Conservation (phyloP, 768 basidiomycete species). For the Plicaturopsis crispa region DNA sequence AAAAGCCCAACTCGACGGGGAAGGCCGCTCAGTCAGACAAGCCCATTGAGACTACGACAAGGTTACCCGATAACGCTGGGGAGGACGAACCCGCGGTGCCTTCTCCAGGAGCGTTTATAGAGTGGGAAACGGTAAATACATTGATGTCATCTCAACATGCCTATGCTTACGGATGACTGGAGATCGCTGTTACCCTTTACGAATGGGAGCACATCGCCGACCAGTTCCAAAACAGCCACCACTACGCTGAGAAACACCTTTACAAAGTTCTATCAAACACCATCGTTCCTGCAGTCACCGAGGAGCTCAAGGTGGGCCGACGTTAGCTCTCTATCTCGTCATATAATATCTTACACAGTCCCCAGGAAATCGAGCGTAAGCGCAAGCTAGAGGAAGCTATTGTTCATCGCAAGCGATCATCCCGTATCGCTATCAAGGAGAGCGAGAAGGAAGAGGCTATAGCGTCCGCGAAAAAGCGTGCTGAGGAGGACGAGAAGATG, state of each 20-base stretch:
- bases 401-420: slow-evolving; percentile 83
- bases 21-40: slow-evolving; percentile 4
- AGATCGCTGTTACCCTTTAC: slow-evolving; percentile 77
- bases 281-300: slow-evolving; percentile 65
- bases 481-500: slow-evolving; percentile 63
- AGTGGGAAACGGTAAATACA: slow-evolving; percentile 83
- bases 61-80: slow-evolving; percentile 3
- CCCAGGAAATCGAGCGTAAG: slow-evolving; percentile 56
- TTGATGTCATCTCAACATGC: neutral
- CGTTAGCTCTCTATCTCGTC: neutral
- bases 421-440: slow-evolving; percentile 79
- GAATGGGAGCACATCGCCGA: slow-evolving; percentile 84
- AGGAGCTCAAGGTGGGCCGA: slow-evolving; percentile 47
- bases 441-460: slow-evolving; percentile 70
- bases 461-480: slow-evolving; percentile 46
- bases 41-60: slow-evolving; percentile 10
- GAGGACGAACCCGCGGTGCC: slow-evolving; percentile 17
- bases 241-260: slow-evolving; percentile 77
- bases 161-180: slow-evolving; percentile 1
- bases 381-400: slow-evolving; percentile 66
- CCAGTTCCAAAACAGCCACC: slow-evolving; percentile 65
- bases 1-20: slow-evolving; percentile 8
- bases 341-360: neutral
- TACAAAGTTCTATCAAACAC: slow-evolving; percentile 57
- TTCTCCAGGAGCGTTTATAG: slow-evolving; percentile 53